Evolutionary conservation across 345 rosid species (phyloP).

Genomic region (Eucalyptus grandis): DNA sequence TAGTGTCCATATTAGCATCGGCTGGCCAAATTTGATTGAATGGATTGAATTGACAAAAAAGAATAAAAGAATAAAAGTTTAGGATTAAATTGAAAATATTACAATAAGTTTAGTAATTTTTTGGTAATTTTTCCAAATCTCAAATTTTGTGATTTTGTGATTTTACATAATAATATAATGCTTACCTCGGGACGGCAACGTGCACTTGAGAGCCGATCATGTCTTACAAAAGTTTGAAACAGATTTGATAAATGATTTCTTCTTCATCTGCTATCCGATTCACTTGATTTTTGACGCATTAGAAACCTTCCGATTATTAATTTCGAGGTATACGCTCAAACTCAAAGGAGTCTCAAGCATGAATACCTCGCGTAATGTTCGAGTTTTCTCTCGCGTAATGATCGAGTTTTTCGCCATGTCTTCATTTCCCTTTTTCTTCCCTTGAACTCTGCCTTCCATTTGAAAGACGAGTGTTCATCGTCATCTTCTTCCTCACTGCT

Average conservation of each 20-base stretch:
- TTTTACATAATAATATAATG: neutral
- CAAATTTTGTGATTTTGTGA: neutral
- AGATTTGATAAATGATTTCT: neutral
- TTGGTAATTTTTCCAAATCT: neutral
- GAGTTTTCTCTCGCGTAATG: too few species aligned
- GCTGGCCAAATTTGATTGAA: too few species aligned
- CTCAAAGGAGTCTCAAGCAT: neutral
- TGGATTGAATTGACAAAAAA: too few species aligned
- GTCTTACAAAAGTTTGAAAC: neutral
- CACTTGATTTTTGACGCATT: neutral
- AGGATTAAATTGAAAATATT: neutral
- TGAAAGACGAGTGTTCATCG: too few species aligned
- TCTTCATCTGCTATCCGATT: neutral
- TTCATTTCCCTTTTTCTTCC: too few species aligned
- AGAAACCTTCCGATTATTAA: neutral
- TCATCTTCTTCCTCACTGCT: too few species aligned
- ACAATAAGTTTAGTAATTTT: too few species aligned
- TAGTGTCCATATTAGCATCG: too few species aligned
- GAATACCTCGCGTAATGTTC: too few species aligned
- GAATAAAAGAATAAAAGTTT: too few species aligned
- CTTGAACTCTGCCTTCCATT: too few species aligned
- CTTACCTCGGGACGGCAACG: neutral
- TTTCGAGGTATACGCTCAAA: neutral
- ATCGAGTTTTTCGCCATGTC: too few species aligned
- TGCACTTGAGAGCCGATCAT: neutral